Evolutionary conservation across 1,284 basidiomycete species (phyloP).

Genomic region (Puccinia coronata): DNA sequence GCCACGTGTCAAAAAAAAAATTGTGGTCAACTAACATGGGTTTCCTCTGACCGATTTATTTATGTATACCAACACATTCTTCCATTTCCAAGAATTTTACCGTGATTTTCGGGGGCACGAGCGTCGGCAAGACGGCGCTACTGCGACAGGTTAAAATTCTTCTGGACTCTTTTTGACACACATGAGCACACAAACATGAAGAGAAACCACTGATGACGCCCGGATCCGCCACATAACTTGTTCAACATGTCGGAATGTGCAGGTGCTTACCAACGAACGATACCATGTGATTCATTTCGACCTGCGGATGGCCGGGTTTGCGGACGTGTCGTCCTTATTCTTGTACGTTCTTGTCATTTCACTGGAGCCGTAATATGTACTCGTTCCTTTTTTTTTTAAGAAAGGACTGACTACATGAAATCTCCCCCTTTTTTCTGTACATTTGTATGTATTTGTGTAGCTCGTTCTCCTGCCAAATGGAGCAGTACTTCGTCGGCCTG

Average conservation of each 20-base stretch:
- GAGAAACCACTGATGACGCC: not conserved
- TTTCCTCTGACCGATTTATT: too few relatives aligned
- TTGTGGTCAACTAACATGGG: too few relatives aligned
- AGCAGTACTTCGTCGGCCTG: constrained; percentile 72
- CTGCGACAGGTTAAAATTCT: constrained; percentile 64
- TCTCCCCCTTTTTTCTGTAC: too few relatives aligned
- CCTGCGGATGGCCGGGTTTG: constrained; percentile 76
- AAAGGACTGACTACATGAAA: too few relatives aligned
- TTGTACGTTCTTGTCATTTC: not conserved
- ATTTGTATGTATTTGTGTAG: not conserved
- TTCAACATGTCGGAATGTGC: not conserved
- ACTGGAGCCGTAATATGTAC: too few relatives aligned
- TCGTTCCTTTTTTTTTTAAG: too few relatives aligned
- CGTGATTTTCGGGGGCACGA: constrained; percentile 73
- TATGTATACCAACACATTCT: too few relatives aligned
- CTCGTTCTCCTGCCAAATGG: constrained; percentile 75
- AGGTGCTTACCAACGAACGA: constrained; percentile 65
- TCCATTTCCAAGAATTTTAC: constrained; percentile 70
- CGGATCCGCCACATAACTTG: not conserved
- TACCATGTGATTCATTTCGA: constrained; percentile 81
- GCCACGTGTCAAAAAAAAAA: too few relatives aligned
- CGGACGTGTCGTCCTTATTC: constrained; percentile 67
- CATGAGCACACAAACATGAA: too few relatives aligned
- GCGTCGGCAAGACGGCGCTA: constrained; percentile 74
- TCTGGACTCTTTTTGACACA: not conserved